phyloP scores from a whole-genome alignment of 306 rosid species.

The Gynostemma pentaphyllum region DNA sequence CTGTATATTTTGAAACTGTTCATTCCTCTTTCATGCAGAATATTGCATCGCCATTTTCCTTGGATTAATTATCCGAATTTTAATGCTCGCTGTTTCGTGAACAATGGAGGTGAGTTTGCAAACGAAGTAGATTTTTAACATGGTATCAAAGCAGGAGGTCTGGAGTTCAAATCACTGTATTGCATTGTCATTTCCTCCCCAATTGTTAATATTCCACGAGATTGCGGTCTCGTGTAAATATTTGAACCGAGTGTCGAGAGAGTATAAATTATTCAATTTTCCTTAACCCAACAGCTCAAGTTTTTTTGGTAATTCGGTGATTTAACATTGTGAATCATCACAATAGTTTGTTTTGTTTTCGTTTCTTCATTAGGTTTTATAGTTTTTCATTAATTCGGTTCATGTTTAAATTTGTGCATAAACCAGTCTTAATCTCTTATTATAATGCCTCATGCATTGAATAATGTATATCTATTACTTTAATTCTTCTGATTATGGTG shows the following conservation, averaged over 20 bases:
- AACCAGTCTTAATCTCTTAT: background rate
- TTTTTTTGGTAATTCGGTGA: no score
- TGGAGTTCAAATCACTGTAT: no score
- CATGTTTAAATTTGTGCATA: background rate
- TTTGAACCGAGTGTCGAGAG: no score
- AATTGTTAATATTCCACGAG: no score
- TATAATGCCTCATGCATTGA: background rate
- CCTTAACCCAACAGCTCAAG: no score
- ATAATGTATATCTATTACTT: no score
- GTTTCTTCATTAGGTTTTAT: no score
- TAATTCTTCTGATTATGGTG: constrained; percentile 1
- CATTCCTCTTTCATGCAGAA: constrained; percentile 32
- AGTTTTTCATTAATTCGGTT: no score
- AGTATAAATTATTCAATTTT: background rate
- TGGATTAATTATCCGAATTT: constrained; percentile 35
- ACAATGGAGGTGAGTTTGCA: constrained; percentile 32
- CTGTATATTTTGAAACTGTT: constrained; percentile 3
- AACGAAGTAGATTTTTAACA: no score
- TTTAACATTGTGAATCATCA: background rate
- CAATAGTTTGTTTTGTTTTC: no score
- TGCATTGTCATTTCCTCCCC: no score
- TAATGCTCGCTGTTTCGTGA: constrained; percentile 12
- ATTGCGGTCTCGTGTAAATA: background rate
- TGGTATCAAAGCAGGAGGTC: background rate
- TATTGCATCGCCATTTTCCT: constrained; percentile 22